Conservation (phyloP, 2,329 filamentous ascomycete genomes). For the Sordariomycetes sp. region DNA sequence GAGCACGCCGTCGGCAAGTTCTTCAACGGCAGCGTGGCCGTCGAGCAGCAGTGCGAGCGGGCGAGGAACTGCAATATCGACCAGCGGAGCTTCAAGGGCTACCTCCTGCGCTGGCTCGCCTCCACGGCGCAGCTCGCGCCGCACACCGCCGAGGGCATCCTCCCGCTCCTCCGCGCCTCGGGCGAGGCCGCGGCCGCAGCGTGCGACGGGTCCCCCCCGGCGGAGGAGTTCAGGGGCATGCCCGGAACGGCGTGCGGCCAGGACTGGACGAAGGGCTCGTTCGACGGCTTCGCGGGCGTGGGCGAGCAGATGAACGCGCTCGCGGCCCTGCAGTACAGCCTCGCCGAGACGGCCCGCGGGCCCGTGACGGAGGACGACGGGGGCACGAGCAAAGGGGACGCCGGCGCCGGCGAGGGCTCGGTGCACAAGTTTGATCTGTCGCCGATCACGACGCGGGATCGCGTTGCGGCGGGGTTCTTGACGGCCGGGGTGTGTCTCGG, state of each 20-base stretch:
- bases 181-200: conserved; percentile 40
- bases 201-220: conserved; percentile 36
- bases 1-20: conserved; percentile 40
- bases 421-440: conserved; percentile 11
- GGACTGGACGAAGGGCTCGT: conserved; percentile 42
- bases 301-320: conserved; percentile 62
- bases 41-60: conserved; percentile 57
- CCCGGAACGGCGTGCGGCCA: conserved; percentile 57
- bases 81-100: conserved; percentile 68
- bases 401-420: conserved; percentile 29
- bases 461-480: conserved; percentile 44
- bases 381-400: conserved; percentile 45
- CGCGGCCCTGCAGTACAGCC: conserved; percentile 49
- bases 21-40: conserved; percentile 44
- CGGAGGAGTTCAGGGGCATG: conserved; percentile 34
- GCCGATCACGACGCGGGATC: conserved; percentile 37
- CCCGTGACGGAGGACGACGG: conserved; percentile 44
- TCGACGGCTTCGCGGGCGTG: conserved; percentile 51
- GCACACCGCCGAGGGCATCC: conserved; percentile 35
- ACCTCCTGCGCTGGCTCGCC: conserved; percentile 57
- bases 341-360: conserved; percentile 30
- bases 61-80: conserved; percentile 54
- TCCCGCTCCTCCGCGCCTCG: conserved; percentile 36
- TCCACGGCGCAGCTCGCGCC: conserved; percentile 44
- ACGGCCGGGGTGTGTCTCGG: conserved; percentile 38